Base-by-base conservation (phyloP, 345 rosid genomes). In the Dimocarpus longan region DNA sequence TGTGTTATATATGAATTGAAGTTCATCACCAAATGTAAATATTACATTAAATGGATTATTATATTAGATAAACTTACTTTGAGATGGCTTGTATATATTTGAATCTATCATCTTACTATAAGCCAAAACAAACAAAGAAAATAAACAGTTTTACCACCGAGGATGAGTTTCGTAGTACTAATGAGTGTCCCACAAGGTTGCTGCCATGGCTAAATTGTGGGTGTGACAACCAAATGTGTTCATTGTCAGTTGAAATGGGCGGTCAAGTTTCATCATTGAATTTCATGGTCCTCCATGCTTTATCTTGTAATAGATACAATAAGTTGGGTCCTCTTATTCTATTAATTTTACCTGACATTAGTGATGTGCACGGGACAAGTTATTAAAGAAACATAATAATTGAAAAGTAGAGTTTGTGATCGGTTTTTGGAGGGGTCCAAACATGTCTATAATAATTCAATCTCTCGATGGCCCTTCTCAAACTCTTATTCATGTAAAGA, bases 401-500 rank as follows among this genome's bases (percentile, higher is more conserved):
- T 71, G 52, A 70, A 57, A 74, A 28, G 76, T 57, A 71, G 1
- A 54, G 7, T 57, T 3, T 50, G 52, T 65, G 9, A 70, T 80
- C 24, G 37, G 46, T 69, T 44, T 52, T 10, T 32, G 56, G 10
- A 9, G 52, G 71, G 65, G 43, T 19, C 54, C 52, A 5, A 19
- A 21, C 0, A 9, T 18, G 10, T 46, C 44, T 10, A 42, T 43
- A 74, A 63, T 74, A 69, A 74, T 62, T 60, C 57, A 63, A 65
- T 18, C 15, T 42, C 56, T 42, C 9, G 19, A 10, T 16, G 46
- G 5, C 32, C 21, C 5, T 11, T 26, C 57, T 7, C 12, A 64
- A 46, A 5, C 62, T 56, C 18, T 15, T 21, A 66, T 22, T 22
- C 39, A 62, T 50, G 40, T 13, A 73, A 57, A 57, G 40, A 4